Evolutionary conservation across 1,139 yeast genomes (phyloP).

Genomic region (Zygosaccharomyces pseudobailii): DNA sequence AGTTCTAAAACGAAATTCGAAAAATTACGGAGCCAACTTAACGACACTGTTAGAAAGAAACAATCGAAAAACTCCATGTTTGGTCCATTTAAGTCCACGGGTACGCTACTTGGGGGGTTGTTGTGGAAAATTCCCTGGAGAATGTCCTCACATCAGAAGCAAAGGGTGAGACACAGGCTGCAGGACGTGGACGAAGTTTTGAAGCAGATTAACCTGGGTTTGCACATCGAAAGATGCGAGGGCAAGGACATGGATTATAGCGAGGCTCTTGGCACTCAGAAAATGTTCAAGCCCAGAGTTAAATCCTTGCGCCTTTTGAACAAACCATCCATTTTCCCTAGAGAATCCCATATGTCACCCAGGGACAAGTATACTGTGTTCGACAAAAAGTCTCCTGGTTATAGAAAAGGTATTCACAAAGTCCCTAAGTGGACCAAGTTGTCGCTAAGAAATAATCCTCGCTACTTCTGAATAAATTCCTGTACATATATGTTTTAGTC

Average conservation of each 20-base stretch:
- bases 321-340: constrained; percentile 51
- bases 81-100: constrained; percentile 72
- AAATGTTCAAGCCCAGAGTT: constrained; percentile 23
- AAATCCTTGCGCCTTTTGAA: constrained; percentile 25
- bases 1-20: not conserved
- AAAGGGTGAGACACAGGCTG: constrained; percentile 78
- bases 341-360: constrained; percentile 73
- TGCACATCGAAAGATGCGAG: constrained; percentile 39
- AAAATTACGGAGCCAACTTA: not conserved
- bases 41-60: not conserved
- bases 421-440: constrained; percentile 88
- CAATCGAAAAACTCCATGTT: constrained; percentile 45
- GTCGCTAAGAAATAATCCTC: constrained; percentile 75
- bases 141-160: constrained; percentile 75
- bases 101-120: constrained; percentile 69
- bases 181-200: constrained; percentile 75
- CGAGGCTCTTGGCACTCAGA: constrained; percentile 40
- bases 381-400: constrained; percentile 65
- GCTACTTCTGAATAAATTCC: constrained; percentile 1
- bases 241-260: constrained; percentile 52
- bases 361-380: constrained; percentile 86
- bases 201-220: constrained; percentile 61
- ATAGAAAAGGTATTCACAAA: constrained; percentile 83
- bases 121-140: constrained; percentile 81
- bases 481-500: constrained; percentile 8